phyloP scores from a whole-genome alignment of 257 asterid species.

The Solanum pennellii region DNA sequence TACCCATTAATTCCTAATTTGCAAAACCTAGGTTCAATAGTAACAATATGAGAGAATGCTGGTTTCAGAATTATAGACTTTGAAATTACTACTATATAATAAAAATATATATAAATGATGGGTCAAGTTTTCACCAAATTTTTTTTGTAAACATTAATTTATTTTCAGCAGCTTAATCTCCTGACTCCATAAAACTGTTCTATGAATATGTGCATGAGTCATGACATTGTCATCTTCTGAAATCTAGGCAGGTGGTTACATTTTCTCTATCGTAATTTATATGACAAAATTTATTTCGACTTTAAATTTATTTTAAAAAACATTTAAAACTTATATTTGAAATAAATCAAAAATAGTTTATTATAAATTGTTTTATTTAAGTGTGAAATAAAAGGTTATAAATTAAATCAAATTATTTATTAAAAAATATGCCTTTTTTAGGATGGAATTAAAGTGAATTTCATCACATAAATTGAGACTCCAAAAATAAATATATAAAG shows the following conservation, averaged over 20 bases:
- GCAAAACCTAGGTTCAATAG: not conserved
- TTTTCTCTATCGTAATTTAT: not conserved
- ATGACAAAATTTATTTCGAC: not conserved
- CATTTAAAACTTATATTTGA: not conserved
- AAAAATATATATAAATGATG: not conserved
- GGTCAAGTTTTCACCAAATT: not conserved
- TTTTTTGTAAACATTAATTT: not conserved
- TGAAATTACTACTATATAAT: not conserved
- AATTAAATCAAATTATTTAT: not conserved
- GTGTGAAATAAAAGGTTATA: not conserved
- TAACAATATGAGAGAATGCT: not conserved
- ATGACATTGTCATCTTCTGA: not conserved
- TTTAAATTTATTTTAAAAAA: too few species aligned
- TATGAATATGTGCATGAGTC: not conserved
- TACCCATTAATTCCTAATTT: not conserved
- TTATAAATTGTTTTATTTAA: too few species aligned
- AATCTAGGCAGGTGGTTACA: not conserved
- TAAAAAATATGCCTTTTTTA: not conserved
- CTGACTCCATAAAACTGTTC: not conserved
- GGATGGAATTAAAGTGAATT: not conserved
- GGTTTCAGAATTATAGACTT: not conserved
- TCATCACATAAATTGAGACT: not conserved
- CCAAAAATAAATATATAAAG: not conserved
- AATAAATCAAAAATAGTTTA: too few species aligned
- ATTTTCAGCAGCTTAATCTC: not conserved